Evolutionary conservation across 768 basidiomycete species (phyloP), one percentile per base, ranked within the genome.

Genomic region (Chalciporus pseudorubinellus): DNA sequence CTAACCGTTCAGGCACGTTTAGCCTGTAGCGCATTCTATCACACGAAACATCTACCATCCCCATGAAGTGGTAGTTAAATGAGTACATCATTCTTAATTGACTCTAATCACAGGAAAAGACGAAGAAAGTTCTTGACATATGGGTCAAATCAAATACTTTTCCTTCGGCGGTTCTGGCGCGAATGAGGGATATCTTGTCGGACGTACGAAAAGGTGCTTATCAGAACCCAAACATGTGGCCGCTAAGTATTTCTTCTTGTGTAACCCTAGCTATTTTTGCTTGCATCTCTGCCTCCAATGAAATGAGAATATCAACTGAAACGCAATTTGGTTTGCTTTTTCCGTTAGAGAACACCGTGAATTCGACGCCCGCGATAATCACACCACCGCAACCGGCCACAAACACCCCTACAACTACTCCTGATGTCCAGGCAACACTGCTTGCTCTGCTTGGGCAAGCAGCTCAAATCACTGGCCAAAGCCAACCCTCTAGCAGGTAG

Each of bases 101-200:
- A 64, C 61, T 72, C 55, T 57, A 55, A 66, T 52, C 67, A 71
- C 77, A 98, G 95, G 95, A 97, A 77, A 99, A 99, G 75, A 81
- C 90, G 41, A 87, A 88, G 78, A 98, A 98, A 72, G 85, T 99
- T 64, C 83, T 95, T 71, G 97, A 98, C 74, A 98, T 99, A 64
- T 99, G 95, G 95, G 80, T 79, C 63, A 95, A 95, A 71, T 82
- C 84, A 52, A 82, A 78, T 71, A 95, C 95, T 44, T 99, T 99
- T 74, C 87, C 93, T 51, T 67, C 84, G 62, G 67, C 78, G 60
- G 82, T 89, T 66, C 74, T 95, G 64, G 74, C 83, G 55, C 85
- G 84, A 59, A 77, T 97, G 68, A 74, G 77, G 71, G 80, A 83
- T 69, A 73, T 86, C 69, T 69, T 90, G 71, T 81, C 79, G 72